Evolutionary conservation across 2,329 filamentous ascomycete species (phyloP), one percentile per base, ranked within the genome.

Genomic region (Neonectria magnoliae): DNA sequence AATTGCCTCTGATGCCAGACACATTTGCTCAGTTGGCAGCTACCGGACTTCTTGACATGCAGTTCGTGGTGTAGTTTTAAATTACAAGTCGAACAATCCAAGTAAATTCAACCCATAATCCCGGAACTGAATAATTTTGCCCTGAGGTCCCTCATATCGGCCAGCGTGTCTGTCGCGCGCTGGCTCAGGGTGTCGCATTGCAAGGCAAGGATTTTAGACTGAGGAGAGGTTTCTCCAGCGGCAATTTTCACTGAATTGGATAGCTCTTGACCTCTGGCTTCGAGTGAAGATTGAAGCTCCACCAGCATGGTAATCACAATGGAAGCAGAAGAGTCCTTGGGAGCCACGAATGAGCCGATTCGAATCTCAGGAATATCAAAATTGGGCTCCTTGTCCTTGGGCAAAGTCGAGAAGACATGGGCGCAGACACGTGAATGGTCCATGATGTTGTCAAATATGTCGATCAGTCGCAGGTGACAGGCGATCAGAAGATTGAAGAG

Each of bases 311-410:
- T 67, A 3, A 75, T 67, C 48, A 79, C 70, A 69, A 80, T 75
- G 8, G 78, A 71, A 5, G 76, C 75, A 4, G 79, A 77, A 5
- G 77, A 75, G 1, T 65, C 64, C 11, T 74, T 73, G 3, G 77
- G 75, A 6, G 78, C 76, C 18, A 78, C 68, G 50, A 80, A 81
- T 2, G 77, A 77, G 1, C 82, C 81, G 5, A 83, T 76, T 4
- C 77, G 77, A 14, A 82, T 77, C 51, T 81, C 77, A 0, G 81
- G 80, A 4, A 82, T 74, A 18, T 77, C 74, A 41, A 81, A 74
- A 6, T 73, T 71, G 0, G 76, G 79, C 14, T 78, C 74, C 14
- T 71, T 62, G 13, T 72, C 66, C 5, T 66, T 57, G 0, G 77
- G 75, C 1, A 76, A 67, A 1, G 73, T 72, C 0, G 72, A 51